Evolutionary conservation across 208 protist species (phyloP), one percentile per base, ranked within the genome.

Genomic region (Leishmania martiniquensis): DNA sequence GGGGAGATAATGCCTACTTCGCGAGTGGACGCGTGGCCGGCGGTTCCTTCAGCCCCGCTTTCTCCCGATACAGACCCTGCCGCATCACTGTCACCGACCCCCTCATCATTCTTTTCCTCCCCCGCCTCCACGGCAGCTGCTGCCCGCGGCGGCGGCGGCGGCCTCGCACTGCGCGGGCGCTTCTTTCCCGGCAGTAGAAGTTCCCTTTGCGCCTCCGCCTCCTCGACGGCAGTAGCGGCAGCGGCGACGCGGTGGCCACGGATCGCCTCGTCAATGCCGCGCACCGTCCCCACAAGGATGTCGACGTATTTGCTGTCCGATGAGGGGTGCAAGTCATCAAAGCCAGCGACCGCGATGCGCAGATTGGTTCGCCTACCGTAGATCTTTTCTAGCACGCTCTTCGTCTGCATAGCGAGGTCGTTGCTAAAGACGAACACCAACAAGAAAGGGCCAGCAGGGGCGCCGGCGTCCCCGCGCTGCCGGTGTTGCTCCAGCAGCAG

Each of bases 361-460:
- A 97, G 83, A 4, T 22, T 44, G 32, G 73, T 72, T 63, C 57
- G 47, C 54, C 77, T 71, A 12, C 88, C 85, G 87, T 97, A 97
- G 44, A 97, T 81, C 39, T 76, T 90, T 47, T 68, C 57, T 37
- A 97, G 86, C 49, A 97, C 94, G 15, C 82, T 73, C 71, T 85
- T 87, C 9, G 94, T 97, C 85, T 97, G 94, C 66, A 95, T 85
- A 51, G 94, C 94, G 44, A 97, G 81, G 60, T 96, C 94, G 71
- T 91, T 92, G 76, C 92, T 96, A 72, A 96, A 97, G 54, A 97
- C 89, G 69, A 97, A 97, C 54, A 97, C 86, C 0, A 97, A 75
- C 69, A 96, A 54, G 75, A 97, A 97, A 17, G 94, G 94, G 1
- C 87, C 90, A 5, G 62, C 52, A 17, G 77, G 20, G 20, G 39